These are phyloP conservation scores for Coemansia sp. DNA, from an alignment of 192 early-diverging fungal species.

Conservation along the genomic window DNA sequence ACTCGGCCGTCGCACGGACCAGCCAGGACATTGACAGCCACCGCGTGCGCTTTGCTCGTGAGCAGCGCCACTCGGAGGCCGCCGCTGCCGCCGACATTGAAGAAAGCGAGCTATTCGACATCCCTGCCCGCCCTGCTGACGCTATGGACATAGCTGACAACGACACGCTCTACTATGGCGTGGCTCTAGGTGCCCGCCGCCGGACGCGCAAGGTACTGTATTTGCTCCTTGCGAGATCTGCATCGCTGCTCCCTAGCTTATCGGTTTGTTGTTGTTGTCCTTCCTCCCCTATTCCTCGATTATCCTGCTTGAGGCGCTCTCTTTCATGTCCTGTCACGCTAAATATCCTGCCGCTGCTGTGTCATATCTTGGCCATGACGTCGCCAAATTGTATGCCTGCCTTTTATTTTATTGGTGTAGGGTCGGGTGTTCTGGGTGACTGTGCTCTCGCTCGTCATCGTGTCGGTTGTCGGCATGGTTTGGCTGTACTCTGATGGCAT, in stretches of 20 bases:
- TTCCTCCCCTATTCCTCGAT: no score
- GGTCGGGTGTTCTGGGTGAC: constrained; percentile 52
- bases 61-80: constrained; percentile 19
- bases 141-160: constrained; percentile 45
- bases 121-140: constrained; percentile 10
- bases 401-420: constrained; percentile 25
- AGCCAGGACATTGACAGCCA: constrained; percentile 13
- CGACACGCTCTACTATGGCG: constrained; percentile 49
- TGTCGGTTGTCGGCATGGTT: constrained; percentile 52
- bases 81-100: constrained; percentile 47
- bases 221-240: background rate
- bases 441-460: constrained; percentile 32
- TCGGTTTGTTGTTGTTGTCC: background rate
- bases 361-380: background rate
- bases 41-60: constrained; percentile 34
- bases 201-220: constrained; percentile 37
- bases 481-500: constrained; percentile 54
- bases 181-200: constrained; percentile 31
- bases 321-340: background rate
- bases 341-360: background rate
- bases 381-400: background rate
- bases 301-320: background rate
- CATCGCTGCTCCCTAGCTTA: background rate
- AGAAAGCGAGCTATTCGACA: constrained; percentile 50
- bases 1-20: constrained; percentile 32